Base-by-base conservation (phyloP, 805 yeast species). In the Komagataella pastoris region DNA sequence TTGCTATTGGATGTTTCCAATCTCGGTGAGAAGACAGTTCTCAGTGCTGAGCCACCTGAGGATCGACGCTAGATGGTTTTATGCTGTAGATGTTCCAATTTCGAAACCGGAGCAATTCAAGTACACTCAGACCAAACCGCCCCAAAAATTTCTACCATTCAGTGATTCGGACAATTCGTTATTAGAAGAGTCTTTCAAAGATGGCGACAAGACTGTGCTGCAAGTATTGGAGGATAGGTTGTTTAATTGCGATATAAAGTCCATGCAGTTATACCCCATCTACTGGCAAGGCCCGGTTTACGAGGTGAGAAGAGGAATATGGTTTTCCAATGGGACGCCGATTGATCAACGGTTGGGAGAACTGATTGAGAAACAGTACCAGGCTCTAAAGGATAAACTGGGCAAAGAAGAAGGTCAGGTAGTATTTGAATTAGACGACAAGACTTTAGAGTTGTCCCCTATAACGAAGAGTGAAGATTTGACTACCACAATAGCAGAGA, bases 201-300 rank as follows among this genome's bases (percentile, higher is more conserved):
- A 54, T 19, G 49, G 30, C 1, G 49, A 44, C 3, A 51, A 54
- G 2, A 47, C 46, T 14, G 4, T 52, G 6, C 76, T 85, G 3
- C 75, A 76, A 1, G 97, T 91, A 1, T 83, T 83, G 60, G 96
- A 88, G 59, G 98, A 90, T 61, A 76, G 78, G 21, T 68, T 91
- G 23, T 86, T 85, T 59, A 79, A 80, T 58, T 96, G 88, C 4
- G 80, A 88, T 59, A 54, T 91, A 18, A 55, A 61, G 0, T 64
- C 67, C 6, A 73, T 80, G 65, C 73, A 72, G 49, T 63, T 90
- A 58, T 56, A 66, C 3, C 95, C 98, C 0, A 75, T 82, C 0
- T 91, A 81, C 62, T 91, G 97, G 97, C 81, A 79, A 6, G 97
- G 97, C 1, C 93, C 97, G 0, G 67, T 71, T 0, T 91, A 81